Percentiles rank a stretch among this genome's conserved stretches.
These are phyloP conservation scores for Aspergillus phoenicis DNA, from an alignment of 2,329 filamentous ascomycete genomes.

Conservation along the genomic window DNA sequence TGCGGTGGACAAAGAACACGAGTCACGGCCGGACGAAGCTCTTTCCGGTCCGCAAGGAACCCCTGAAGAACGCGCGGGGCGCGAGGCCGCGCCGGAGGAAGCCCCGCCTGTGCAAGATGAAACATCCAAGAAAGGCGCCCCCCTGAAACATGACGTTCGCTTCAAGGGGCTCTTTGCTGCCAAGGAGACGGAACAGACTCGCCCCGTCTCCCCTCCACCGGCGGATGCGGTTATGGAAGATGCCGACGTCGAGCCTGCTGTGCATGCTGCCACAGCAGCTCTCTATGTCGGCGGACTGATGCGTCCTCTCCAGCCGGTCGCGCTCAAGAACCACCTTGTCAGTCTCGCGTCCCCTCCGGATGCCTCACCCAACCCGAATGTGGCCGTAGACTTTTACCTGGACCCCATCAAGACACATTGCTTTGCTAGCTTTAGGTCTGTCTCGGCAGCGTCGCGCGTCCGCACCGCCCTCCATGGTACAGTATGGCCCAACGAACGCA, in stretches of 20 bases:
- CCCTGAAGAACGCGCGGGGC: slow-evolving; percentile 9
- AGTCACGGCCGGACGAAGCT: slow-evolving; percentile 13
- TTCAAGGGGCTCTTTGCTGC: slow-evolving; percentile 53
- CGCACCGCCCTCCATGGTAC: slow-evolving; percentile 74
- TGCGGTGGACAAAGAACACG: slow-evolving; percentile 17
- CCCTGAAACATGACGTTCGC: slow-evolving; percentile 46
- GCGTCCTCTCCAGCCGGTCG: slow-evolving; percentile 73
- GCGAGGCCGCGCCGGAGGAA: slow-evolving; percentile 24
- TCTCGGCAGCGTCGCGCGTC: slow-evolving; percentile 73
- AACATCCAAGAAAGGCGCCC: slow-evolving; percentile 22
- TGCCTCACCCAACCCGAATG: slow-evolving; percentile 53
- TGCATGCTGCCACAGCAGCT: slow-evolving; percentile 72
- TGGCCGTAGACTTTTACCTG: slow-evolving; percentile 72
- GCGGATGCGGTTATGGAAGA: slow-evolving; percentile 37
- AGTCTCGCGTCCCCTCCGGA: slow-evolving; percentile 66
- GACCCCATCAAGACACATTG: slow-evolving; percentile 88
- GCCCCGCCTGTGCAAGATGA: slow-evolving; percentile 18
- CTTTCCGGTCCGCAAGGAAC: slow-evolving; percentile 25
- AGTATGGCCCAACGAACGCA: slow-evolving; percentile 85
- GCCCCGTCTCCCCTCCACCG: slow-evolving; percentile 29
- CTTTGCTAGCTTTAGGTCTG: slow-evolving; percentile 71
- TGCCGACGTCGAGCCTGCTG: slow-evolving; percentile 56
- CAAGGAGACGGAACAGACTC: slow-evolving; percentile 28
- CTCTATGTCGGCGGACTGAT: slow-evolving; percentile 91
- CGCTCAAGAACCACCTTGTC: slow-evolving; percentile 69